These are phyloP conservation scores for Daldinia grandis DNA, from an alignment of 495 filamentous ascomycete species.

Conservation along the genomic window DNA sequence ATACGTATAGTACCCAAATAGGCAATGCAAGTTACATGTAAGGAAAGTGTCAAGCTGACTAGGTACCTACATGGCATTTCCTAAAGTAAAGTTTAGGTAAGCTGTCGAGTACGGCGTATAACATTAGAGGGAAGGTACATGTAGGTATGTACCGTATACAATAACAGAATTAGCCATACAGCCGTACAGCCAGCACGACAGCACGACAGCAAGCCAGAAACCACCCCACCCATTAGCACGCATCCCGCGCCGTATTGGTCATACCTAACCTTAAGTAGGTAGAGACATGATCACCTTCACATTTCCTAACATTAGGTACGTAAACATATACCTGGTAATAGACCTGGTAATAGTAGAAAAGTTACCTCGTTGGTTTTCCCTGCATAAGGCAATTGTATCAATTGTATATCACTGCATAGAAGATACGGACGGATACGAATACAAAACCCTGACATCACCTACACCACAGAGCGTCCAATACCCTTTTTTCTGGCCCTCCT, in stretches of 20 bases:
- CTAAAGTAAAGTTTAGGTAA: background rate
- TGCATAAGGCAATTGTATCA: background rate
- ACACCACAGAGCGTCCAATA: slow-evolving; percentile 26
- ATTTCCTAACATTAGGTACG: slow-evolving; percentile 2
- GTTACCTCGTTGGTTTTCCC: background rate
- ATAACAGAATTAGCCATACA: background rate
- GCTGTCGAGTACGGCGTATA: background rate
- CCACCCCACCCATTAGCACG: slow-evolving; percentile 2
- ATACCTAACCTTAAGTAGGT: slow-evolving; percentile 17
- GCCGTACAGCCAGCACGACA: background rate
- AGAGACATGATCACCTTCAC: slow-evolving; percentile 13
- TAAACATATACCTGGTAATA: slow-evolving; percentile 5
- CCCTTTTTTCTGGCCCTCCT: slow-evolving; percentile 25
- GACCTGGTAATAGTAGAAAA: background rate
- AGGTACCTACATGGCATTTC: background rate
- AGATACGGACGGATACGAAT: slow-evolving; percentile 18
- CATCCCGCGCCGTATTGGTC: slow-evolving; percentile 14
- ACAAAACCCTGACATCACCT: slow-evolving; percentile 44
- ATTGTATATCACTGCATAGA: slow-evolving; percentile 9
- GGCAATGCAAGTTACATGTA: slow-evolving; percentile 1
- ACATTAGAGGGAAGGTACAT: background rate
- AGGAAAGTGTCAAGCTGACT: background rate
- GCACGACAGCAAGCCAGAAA: background rate
- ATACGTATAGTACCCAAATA: slow-evolving; percentile 8
- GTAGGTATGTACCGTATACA: background rate